Percentiles rank a stretch among this genome's conserved stretches.
Evolutionary conservation across 768 basidiomycete genomes (phyloP).

Genomic region (Cytidiella melzeri): DNA sequence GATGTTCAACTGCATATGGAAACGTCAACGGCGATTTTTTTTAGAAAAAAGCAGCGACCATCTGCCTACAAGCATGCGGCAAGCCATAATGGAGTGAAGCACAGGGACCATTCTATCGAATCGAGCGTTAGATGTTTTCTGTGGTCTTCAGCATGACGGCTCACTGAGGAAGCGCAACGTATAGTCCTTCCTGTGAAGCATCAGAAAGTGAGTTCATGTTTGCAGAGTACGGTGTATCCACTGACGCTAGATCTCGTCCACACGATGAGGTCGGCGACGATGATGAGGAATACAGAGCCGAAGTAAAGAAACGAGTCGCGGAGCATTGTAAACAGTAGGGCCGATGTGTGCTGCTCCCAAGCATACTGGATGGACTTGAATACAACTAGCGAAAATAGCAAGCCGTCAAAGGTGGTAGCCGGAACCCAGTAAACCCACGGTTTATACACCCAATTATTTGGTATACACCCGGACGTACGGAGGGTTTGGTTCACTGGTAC

Average conservation of each 20-base stretch:
- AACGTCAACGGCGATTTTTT: too few relatives aligned
- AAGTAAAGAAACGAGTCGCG: slow-evolving; percentile 7
- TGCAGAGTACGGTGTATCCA: not conserved
- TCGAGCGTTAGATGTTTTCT: not conserved
- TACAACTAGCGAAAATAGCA: slow-evolving; percentile 1
- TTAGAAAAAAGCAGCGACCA: not conserved
- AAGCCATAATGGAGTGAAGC: slow-evolving; percentile 8
- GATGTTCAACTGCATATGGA: slow-evolving; percentile 11
- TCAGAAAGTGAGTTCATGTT: not conserved
- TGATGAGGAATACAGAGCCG: not conserved
- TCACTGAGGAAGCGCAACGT: slow-evolving; percentile 4
- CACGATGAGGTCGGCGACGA: not conserved
- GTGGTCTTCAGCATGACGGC: not conserved
- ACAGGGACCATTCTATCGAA: slow-evolving; percentile 1
- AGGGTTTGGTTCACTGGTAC: not conserved
- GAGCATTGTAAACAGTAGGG: not conserved
- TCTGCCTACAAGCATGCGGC: slow-evolving; percentile 9
- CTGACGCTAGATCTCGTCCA: slow-evolving; percentile 3
- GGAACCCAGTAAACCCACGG: slow-evolving; percentile 10
- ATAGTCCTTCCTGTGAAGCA: slow-evolving; percentile 2
- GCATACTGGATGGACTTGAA: not conserved
- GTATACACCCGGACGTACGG: slow-evolving; percentile 2
- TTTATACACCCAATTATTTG: slow-evolving; percentile 2
- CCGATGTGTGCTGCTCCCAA: not conserved
- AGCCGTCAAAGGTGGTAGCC: not conserved